Percentiles rank a stretch among this genome's conserved stretches.
phyloP scores from a whole-genome alignment of 768 basidiomycete species.

The Tricholoma sp. region DNA sequence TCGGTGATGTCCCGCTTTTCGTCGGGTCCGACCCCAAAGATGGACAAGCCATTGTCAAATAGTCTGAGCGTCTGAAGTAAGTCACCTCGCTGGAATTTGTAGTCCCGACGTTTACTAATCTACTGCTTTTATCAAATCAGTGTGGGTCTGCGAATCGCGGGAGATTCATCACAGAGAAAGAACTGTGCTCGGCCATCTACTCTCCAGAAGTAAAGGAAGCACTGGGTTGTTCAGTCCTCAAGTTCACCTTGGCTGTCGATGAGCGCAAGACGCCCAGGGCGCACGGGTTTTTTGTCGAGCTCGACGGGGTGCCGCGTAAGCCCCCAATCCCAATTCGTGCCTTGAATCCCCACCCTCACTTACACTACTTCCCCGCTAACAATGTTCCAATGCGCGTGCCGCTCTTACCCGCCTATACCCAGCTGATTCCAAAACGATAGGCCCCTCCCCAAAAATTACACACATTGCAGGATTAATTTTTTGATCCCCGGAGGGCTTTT shows the following conservation, averaged over 20 bases:
- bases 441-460: too few relatives aligned
- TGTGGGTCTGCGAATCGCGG: slow-evolving; percentile 2
- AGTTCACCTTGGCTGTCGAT: slow-evolving; percentile 11
- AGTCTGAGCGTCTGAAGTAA: neutral
- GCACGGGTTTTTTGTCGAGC: slow-evolving; percentile 3
- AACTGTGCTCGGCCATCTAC: neutral
- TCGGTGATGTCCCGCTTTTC: slow-evolving; percentile 7
- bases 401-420: too few relatives aligned
- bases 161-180: slow-evolving; percentile 11
- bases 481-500: too few relatives aligned
- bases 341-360: too few relatives aligned
- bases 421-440: too few relatives aligned
- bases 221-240: slow-evolving; percentile 6
- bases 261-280: slow-evolving; percentile 6
- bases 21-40: slow-evolving; percentile 4
- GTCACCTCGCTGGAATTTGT: neutral
- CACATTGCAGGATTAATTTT: too few relatives aligned
- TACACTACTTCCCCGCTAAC: too few relatives aligned
- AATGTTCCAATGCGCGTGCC: too few relatives aligned
- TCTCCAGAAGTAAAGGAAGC: slow-evolving; percentile 3
- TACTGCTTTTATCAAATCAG: neutral
- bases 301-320: too few relatives aligned
- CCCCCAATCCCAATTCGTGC: too few relatives aligned
- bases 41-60: slow-evolving; percentile 1
- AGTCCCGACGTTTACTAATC: too few relatives aligned